Evolutionary conservation across 2,329 filamentous ascomycete species (phyloP).

Genomic region (Monosporascus sp.): DNA sequence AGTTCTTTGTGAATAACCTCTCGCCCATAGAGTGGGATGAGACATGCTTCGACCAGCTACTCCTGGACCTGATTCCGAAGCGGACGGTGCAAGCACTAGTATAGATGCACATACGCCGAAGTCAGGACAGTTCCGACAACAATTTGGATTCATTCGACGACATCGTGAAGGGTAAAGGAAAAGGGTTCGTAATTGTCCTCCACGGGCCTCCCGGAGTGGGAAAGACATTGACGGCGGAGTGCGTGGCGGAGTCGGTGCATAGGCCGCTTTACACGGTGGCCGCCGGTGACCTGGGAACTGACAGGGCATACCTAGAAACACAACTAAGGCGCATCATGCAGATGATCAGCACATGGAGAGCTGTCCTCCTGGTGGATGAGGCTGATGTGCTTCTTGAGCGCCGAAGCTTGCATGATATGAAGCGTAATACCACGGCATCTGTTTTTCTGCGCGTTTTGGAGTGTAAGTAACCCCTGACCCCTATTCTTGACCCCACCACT

Average conservation of each 20-base stretch:
- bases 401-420: conserved; percentile 19
- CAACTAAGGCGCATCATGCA: conserved; percentile 28
- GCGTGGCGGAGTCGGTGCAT: conserved; percentile 31
- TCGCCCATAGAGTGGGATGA: conserved; percentile 22
- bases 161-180: conserved; percentile 14
- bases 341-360: conserved; percentile 36
- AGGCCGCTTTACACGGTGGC: conserved; percentile 30
- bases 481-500: neutral
- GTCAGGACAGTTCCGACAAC: neutral
- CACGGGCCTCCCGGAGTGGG: conserved; percentile 13
- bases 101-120: conserved; percentile 6
- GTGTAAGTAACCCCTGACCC: conserved; percentile 4
- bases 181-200: conserved; percentile 13
- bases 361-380: conserved; percentile 29
- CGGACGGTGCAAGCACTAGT: conserved; percentile 10
- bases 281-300: conserved; percentile 27
- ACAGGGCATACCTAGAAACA: conserved; percentile 19
- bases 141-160: conserved; percentile 9
- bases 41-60: conserved; percentile 5
- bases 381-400: conserved; percentile 32
- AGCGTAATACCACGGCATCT: conserved; percentile 18
- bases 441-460: conserved; percentile 18
- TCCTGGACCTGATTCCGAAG: conserved; percentile 8
- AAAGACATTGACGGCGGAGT: conserved; percentile 30
- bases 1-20: conserved; percentile 11